Percentiles rank a stretch among this genome's conserved stretches.
phyloP scores from a whole-genome alignment of 2,329 filamentous ascomycete genomes.

The Didymella glomerata region DNA sequence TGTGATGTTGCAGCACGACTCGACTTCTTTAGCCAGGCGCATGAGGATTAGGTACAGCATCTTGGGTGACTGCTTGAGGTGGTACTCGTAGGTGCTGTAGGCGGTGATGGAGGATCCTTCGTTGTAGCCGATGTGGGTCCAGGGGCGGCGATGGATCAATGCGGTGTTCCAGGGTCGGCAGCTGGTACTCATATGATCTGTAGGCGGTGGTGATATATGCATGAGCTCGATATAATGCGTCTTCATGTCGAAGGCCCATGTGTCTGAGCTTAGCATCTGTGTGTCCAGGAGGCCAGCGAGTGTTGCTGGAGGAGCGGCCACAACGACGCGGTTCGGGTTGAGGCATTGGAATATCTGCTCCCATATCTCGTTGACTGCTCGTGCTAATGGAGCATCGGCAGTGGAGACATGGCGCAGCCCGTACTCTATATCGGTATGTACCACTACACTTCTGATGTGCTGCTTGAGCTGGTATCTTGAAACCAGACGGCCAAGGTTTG shows the following conservation, averaged over 20 bases:
- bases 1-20: conserved; percentile 51
- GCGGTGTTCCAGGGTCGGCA: conserved; percentile 33
- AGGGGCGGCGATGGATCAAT: conserved; percentile 68
- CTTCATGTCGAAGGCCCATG: conserved; percentile 70
- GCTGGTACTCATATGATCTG: conserved; percentile 18
- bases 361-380: conserved; percentile 59
- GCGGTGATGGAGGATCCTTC: conserved; percentile 77
- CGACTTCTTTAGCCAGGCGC: conserved; percentile 36
- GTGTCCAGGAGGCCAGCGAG: conserved; percentile 69
- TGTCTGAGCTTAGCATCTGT: conserved; percentile 64
- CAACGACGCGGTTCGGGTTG: conserved; percentile 46
- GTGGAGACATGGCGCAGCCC: conserved; percentile 41
- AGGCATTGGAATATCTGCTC: conserved; percentile 37
- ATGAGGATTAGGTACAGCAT: conserved; percentile 63
- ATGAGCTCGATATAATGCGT: conserved; percentile 66
- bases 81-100: conserved; percentile 77
- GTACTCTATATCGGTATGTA: conserved; percentile 54
- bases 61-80: conserved; percentile 69
- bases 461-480: conserved; percentile 34
- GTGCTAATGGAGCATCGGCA: conserved; percentile 51
- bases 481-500: conserved; percentile 32
- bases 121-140: conserved; percentile 73
- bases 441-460: conserved; percentile 59
- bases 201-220: conserved; percentile 22
- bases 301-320: conserved; percentile 66